These are phyloP conservation scores for Reticulascus tulasneorum DNA, from an alignment of 2,329 filamentous ascomycete genomes.

Conservation along the genomic window DNA sequence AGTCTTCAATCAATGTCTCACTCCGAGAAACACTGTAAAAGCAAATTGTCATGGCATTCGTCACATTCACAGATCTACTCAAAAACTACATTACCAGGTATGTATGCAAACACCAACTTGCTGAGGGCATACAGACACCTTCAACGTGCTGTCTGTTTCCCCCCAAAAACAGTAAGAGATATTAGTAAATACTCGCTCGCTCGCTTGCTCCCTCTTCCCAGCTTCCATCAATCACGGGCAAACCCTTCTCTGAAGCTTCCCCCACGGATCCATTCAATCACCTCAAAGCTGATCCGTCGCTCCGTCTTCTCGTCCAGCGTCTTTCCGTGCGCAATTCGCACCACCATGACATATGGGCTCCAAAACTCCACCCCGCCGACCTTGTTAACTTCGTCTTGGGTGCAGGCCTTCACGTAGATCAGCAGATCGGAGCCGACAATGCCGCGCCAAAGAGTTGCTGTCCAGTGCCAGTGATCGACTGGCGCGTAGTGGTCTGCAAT, in stretches of 20 bases:
- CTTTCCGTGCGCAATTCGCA: slow-evolving; percentile 41
- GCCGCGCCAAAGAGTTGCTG: slow-evolving; percentile 88
- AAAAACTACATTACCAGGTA: too few relatives aligned
- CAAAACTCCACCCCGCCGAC: slow-evolving; percentile 54
- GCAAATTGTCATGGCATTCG: too few relatives aligned
- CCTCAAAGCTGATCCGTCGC: slow-evolving; percentile 77
- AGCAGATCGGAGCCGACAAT: slow-evolving; percentile 78
- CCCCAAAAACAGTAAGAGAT: too few relatives aligned
- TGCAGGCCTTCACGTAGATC: slow-evolving; percentile 54
- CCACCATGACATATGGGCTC: slow-evolving; percentile 49
- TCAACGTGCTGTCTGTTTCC: too few relatives aligned
- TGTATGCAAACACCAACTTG: too few relatives aligned
- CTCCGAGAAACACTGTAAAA: too few relatives aligned
- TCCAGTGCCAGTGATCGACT: slow-evolving; percentile 97
- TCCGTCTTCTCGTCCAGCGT: slow-evolving; percentile 65
- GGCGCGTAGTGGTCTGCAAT: slow-evolving; percentile 75
- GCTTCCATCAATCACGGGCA: slow-evolving; percentile 4
- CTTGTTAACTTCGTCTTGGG: slow-evolving; percentile 30
- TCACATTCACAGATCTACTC: too few relatives aligned
- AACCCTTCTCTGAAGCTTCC: slow-evolving; percentile 35
- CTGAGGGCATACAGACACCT: too few relatives aligned
- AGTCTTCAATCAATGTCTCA: too few relatives aligned
- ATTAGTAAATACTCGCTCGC: too few relatives aligned
- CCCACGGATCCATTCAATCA: slow-evolving; percentile 71
- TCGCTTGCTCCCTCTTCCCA: too few relatives aligned